A percentile compares a stretch with the other conserved stretches of the same genome.
Evolutionary conservation across 371 early-diverging fungal genomes (phyloP).

Genomic region (Lichtheimia ramosa): DNA sequence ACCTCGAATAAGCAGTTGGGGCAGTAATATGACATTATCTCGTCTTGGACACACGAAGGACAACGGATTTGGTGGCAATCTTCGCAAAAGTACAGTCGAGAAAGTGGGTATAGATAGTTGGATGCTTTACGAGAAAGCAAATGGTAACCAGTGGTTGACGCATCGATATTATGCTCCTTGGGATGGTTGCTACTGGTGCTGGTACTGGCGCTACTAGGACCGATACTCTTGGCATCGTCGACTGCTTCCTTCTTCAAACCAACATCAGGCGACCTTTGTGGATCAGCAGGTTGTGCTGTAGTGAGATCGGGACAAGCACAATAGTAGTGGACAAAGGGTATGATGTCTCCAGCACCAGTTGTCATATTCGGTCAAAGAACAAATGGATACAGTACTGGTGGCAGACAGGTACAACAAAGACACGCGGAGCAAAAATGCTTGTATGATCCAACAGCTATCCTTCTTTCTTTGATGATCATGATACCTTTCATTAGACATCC

Average conservation of each 20-base stretch:
- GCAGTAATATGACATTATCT: slow-evolving; percentile 89
- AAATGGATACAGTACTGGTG: too few species aligned
- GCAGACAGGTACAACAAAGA: too few species aligned
- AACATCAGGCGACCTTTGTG: too few species aligned
- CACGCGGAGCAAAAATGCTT: too few species aligned
- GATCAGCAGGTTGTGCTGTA: slow-evolving; percentile 1
- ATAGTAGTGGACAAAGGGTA: slow-evolving; percentile 54
- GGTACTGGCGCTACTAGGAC: background rate
- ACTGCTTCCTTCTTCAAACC: background rate
- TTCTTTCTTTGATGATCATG: too few species aligned
- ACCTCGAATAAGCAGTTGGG: slow-evolving; percentile 95
- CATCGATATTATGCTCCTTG: slow-evolving; percentile 10
- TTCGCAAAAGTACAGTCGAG: slow-evolving; percentile 85
- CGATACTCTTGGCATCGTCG: background rate
- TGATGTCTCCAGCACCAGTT: too few species aligned
- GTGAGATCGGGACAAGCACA: slow-evolving; percentile 41
- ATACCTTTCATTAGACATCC: too few species aligned
- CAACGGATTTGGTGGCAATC: slow-evolving; percentile 83
- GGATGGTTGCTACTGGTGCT: slow-evolving; percentile 3
- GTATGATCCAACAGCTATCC: too few species aligned
- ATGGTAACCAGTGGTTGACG: slow-evolving; percentile 33
- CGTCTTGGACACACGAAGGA: slow-evolving; percentile 79
- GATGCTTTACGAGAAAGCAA: slow-evolving; percentile 36
- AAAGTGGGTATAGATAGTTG: slow-evolving; percentile 61
- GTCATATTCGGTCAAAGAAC: too few species aligned